These are phyloP conservation scores for Huntiella savannae DNA, from an alignment of 2,329 filamentous ascomycete genomes.

Conservation along the genomic window DNA sequence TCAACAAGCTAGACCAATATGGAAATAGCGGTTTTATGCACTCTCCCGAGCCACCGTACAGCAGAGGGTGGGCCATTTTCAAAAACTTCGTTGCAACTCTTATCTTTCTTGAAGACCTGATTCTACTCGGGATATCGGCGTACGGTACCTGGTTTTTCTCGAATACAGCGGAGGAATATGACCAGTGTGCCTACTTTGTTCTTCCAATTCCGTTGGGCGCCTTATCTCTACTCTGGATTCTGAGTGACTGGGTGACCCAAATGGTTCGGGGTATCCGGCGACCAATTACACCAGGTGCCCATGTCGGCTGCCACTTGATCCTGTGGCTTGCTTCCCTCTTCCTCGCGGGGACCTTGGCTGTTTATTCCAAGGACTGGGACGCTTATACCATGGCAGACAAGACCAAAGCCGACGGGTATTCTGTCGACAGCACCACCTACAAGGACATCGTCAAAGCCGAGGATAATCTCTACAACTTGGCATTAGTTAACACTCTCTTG, in stretches of 20 bases:
- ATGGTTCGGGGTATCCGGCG: constrained; percentile 1
- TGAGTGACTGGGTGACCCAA: not conserved
- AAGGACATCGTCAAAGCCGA: too few relatives aligned
- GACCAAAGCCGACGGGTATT: not conserved
- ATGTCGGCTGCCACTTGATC: constrained; percentile 14
- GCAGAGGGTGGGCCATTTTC: not conserved
- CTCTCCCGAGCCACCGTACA: not conserved
- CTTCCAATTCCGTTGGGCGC: not conserved
- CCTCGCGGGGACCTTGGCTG: not conserved
- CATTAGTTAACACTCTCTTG: not conserved
- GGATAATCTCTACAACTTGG: not conserved
- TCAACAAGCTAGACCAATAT: too few relatives aligned
- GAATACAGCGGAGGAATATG: not conserved
- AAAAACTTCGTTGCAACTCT: constrained; percentile 1
- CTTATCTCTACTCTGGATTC: not conserved
- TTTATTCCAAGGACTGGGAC: not conserved
- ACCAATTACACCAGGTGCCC: constrained; percentile 12
- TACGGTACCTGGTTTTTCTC: not conserved
- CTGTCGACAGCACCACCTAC: not conserved
- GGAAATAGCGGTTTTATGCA: too few relatives aligned
- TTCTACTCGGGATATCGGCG: not conserved
- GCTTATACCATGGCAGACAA: not conserved
- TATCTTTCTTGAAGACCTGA: not conserved
- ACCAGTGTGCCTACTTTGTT: not conserved
- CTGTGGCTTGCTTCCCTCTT: constrained; percentile 12